Conservation (phyloP, 345 rosid genomes). For the Linum usitatissimum region DNA sequence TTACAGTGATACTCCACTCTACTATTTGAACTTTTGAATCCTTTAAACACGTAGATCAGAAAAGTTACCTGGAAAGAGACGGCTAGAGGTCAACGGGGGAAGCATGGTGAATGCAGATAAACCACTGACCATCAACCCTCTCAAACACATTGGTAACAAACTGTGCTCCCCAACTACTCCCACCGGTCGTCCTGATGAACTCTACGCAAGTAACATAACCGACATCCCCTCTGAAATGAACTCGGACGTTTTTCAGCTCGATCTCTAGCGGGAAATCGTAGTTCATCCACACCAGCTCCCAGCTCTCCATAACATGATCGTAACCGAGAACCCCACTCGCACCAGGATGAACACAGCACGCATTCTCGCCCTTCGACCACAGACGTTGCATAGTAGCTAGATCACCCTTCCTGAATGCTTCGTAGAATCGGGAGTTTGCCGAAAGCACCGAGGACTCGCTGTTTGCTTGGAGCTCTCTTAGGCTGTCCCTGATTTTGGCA, state of each 20-base stretch:
- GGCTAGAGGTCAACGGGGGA: conserved; percentile 64
- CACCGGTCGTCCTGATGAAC: conserved; percentile 61
- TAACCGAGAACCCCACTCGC: conserved; percentile 69
- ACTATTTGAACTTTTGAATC: no score
- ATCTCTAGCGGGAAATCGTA: conserved; percentile 76
- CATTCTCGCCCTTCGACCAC: conserved; percentile 54
- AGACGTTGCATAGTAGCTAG: conserved; percentile 57
- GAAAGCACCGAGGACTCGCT: conserved; percentile 52
- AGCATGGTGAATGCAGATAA: conserved; percentile 84
- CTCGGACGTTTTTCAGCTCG: conserved; percentile 50
- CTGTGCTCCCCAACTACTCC: conserved; percentile 93
- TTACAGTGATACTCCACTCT: no score
- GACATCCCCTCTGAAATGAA: conserved; percentile 64
- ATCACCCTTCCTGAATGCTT: conserved; percentile 63
- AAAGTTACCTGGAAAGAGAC: conserved; percentile 3
- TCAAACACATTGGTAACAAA: conserved; percentile 86
- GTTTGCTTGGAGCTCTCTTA: conserved; percentile 51
- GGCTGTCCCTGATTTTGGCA: conserved; percentile 69
- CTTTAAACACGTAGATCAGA: no score
- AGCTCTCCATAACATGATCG: conserved; percentile 77
- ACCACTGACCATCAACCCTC: conserved; percentile 62
- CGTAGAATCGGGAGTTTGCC: conserved; percentile 67
- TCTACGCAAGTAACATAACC: conserved; percentile 81
- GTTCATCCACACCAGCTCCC: conserved; percentile 89
- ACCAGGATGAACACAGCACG: conserved; percentile 84